Percentiles rank a stretch among this genome's conserved stretches.
Conservation (phyloP, 2,329 filamentous ascomycete genomes). For the Clathrospora elynae region DNA sequence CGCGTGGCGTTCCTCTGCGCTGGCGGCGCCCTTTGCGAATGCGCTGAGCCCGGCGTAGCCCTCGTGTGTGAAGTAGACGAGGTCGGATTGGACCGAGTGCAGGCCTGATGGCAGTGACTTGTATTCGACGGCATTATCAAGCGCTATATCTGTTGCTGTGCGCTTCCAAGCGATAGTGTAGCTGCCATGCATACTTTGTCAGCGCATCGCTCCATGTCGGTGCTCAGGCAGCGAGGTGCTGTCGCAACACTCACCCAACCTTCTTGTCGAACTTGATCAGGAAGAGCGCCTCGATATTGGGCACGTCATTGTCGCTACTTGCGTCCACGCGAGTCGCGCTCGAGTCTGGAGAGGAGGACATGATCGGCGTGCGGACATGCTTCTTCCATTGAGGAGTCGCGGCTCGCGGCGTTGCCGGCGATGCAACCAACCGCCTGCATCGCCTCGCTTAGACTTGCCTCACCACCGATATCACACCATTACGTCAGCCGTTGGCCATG, state of each 20-base stretch:
- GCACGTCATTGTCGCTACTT: slow-evolving; percentile 26
- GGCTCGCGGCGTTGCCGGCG: too few relatives aligned
- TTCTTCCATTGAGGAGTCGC: too few relatives aligned
- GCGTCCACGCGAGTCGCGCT: slow-evolving; percentile 37
- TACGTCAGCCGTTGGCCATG: too few relatives aligned
- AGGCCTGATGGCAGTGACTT: slow-evolving; percentile 93
- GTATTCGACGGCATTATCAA: slow-evolving; percentile 91
- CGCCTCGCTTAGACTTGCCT: too few relatives aligned
- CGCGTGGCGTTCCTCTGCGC: slow-evolving; percentile 80
- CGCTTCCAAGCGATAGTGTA: slow-evolving; percentile 89
- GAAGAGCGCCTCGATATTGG: slow-evolving; percentile 71
- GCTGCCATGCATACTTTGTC: slow-evolving; percentile 46
- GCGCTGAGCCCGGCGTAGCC: slow-evolving; percentile 86
- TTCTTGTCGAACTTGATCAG: slow-evolving; percentile 92
- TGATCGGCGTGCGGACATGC: too few relatives aligned
- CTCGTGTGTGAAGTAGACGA: slow-evolving; percentile 90
- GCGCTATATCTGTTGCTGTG: slow-evolving; percentile 68
- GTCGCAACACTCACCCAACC: slow-evolving; percentile 66
- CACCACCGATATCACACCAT: too few relatives aligned
- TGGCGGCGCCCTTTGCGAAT: slow-evolving; percentile 82
- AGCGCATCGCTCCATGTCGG: slow-evolving; percentile 9
- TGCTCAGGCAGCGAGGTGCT: slow-evolving; percentile 1
- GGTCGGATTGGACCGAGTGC: slow-evolving; percentile 84
- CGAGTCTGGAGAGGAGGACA: slow-evolving; percentile 27
- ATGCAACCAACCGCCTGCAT: too few relatives aligned